These are phyloP conservation scores for Wickerhamomyces pijperi DNA, from an alignment of 805 yeast species.

Conservation along the genomic window DNA sequence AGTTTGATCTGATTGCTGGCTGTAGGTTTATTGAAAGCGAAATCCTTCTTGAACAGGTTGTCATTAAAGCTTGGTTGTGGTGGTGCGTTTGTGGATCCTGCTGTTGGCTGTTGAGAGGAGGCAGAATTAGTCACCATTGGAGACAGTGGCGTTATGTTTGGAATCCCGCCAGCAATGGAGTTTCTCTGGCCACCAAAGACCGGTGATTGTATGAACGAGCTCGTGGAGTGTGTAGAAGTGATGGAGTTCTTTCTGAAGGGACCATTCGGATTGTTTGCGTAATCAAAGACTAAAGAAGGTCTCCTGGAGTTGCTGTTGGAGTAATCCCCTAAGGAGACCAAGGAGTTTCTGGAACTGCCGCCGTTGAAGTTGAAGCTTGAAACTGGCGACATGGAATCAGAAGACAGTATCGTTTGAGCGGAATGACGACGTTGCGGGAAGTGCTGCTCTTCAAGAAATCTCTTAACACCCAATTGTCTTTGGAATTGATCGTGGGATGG, in stretches of 20 bases:
- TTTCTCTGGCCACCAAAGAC: slow-evolving; percentile 15
- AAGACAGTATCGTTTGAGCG: slow-evolving; percentile 16
- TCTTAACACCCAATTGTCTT: slow-evolving; percentile 17
- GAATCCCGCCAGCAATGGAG: slow-evolving; percentile 11
- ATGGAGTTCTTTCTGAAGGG: neutral
- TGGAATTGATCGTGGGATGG: slow-evolving; percentile 6
- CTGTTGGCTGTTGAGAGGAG: slow-evolving; percentile 2
- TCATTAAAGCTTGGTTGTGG: neutral
- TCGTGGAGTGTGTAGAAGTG: slow-evolving; percentile 9
- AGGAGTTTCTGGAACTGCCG: slow-evolving; percentile 29
- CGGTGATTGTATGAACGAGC: slow-evolving; percentile 14
- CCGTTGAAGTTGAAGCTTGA: slow-evolving; percentile 22
- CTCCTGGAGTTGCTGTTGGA: slow-evolving; percentile 25
- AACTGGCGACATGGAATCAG: slow-evolving; percentile 21
- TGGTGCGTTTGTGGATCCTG: neutral
- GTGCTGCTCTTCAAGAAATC: slow-evolving; percentile 18
- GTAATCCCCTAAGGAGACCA: slow-evolving; percentile 26
- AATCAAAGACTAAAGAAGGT: slow-evolving; percentile 32
- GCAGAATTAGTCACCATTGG: slow-evolving; percentile 10
- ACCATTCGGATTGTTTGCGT: slow-evolving; percentile 24
- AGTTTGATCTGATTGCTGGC: slow-evolving; percentile 3
- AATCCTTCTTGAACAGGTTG: slow-evolving; percentile 9
- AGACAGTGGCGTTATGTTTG: slow-evolving; percentile 14
- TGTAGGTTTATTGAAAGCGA: slow-evolving; percentile 5
- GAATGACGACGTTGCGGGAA: slow-evolving; percentile 18